phyloP scores from a whole-genome alignment of 2,329 filamentous ascomycete species.

The Endothia cerciana region DNA sequence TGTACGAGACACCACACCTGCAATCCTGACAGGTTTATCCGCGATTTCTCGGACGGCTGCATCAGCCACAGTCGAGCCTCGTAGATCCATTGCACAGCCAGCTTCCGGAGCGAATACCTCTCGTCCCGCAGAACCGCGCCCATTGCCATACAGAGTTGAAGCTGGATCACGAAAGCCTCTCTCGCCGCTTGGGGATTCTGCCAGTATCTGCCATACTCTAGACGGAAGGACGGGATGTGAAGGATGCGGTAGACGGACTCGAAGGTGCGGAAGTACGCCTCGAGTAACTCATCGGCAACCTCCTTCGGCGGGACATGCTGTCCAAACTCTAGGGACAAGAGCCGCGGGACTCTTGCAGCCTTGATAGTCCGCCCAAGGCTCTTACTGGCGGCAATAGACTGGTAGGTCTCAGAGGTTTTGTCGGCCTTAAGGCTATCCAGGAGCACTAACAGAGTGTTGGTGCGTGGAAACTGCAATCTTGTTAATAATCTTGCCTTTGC shows the following conservation, averaged over 20 bases:
- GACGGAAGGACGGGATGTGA: conserved; percentile 54
- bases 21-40: conserved; percentile 53
- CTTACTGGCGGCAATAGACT: conserved; percentile 55
- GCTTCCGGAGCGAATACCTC: conserved; percentile 50
- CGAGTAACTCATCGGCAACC: conserved; percentile 51
- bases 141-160: conserved; percentile 63
- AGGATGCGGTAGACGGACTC: conserved; percentile 55
- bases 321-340: conserved; percentile 50
- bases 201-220: conserved; percentile 54
- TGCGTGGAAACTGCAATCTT: conserved; percentile 43
- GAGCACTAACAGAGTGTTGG: conserved; percentile 42
- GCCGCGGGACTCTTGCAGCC: conserved; percentile 44
- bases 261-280: conserved; percentile 51
- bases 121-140: conserved; percentile 57
- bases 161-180: conserved; percentile 58
- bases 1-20: conserved; percentile 52
- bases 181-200: conserved; percentile 45
- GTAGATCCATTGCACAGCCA: conserved; percentile 60
- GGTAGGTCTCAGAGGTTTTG: conserved; percentile 41
- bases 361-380: conserved; percentile 57
- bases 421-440: conserved; percentile 47
- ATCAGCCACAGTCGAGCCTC: conserved; percentile 60
- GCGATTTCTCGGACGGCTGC: conserved; percentile 56
- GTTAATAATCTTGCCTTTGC: conserved; percentile 18
- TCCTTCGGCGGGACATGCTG: conserved; percentile 50